These are phyloP conservation scores for Sanghuangporus weigelae DNA, from an alignment of 1,284 basidiomycete species.

Conservation along the genomic window DNA sequence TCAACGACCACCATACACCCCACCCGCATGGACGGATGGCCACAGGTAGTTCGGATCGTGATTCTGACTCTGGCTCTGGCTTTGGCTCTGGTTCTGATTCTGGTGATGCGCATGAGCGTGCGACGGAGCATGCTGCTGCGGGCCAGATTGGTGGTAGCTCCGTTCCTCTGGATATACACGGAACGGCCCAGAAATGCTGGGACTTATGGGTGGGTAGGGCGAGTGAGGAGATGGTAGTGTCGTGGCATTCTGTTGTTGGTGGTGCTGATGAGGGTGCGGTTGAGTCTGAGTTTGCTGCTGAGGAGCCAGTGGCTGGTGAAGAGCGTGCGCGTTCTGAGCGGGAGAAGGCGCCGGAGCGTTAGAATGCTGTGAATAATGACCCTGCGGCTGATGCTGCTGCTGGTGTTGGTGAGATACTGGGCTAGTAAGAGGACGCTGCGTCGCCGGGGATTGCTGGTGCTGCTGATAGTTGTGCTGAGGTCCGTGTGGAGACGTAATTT, in stretches of 20 bases:
- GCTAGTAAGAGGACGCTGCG: not conserved
- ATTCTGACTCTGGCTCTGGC: not conserved
- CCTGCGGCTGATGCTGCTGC: not conserved
- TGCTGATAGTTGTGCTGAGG: not conserved
- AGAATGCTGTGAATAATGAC: not conserved
- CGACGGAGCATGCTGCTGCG: not conserved
- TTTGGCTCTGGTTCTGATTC: not conserved
- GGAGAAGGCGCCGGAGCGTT: not conserved
- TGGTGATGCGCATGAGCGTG: not conserved
- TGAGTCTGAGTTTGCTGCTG: not conserved
- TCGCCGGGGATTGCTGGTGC: not conserved
- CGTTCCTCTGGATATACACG: not conserved
- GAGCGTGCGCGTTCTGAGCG: not conserved
- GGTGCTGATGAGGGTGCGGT: not conserved
- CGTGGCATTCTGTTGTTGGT: not conserved
- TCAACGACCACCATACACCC: not conserved
- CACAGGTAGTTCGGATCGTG: not conserved
- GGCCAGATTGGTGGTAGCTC: not conserved
- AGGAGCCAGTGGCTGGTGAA: not conserved
- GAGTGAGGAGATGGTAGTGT: conserved; percentile 3
- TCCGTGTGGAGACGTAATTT: not conserved
- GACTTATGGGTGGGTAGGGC: not conserved
- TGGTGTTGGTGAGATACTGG: conserved; percentile 2
- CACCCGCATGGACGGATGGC: not conserved
- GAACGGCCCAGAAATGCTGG: not conserved